Percentiles rank a stretch among this genome's conserved stretches.
phyloP scores from a whole-genome alignment of 306 rosid genomes.

The Ormosia semicastrata region DNA sequence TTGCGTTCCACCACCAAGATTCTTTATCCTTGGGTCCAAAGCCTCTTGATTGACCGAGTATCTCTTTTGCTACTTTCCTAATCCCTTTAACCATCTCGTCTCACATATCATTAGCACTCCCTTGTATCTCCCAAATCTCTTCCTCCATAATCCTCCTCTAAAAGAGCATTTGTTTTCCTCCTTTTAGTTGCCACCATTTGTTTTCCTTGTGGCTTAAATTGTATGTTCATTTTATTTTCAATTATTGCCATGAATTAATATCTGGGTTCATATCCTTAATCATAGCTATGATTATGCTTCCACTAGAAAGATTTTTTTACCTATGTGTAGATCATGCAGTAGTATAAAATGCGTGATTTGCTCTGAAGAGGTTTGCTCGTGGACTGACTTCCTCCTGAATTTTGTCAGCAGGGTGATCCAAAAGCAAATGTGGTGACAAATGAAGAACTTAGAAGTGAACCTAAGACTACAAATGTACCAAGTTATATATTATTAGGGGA shows the following conservation, averaged over 20 bases:
- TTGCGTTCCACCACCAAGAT: too few species aligned
- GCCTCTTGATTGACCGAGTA: too few species aligned
- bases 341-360: background rate
- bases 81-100: too few species aligned
- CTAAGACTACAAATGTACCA: conserved; percentile 43
- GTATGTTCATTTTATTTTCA: background rate
- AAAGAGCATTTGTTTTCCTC: too few species aligned
- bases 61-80: too few species aligned
- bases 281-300: background rate
- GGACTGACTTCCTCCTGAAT: conserved; percentile 17
- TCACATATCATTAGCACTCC: too few species aligned
- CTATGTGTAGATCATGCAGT: background rate
- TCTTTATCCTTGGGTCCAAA: too few species aligned
- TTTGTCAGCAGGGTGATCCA: conserved; percentile 59
- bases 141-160: too few species aligned
- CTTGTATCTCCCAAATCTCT: too few species aligned
- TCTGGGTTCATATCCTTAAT: conserved; percentile 10
- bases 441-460: conserved; percentile 56
- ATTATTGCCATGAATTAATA: background rate
- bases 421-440: conserved; percentile 45
- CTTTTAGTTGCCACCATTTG: too few species aligned
- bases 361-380: conserved; percentile 24
- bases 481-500: conserved; percentile 49
- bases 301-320: background rate
- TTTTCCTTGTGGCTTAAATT: background rate